phyloP scores from a whole-genome alignment of 306 rosid genomes.

The Corylus heterophylla region DNA sequence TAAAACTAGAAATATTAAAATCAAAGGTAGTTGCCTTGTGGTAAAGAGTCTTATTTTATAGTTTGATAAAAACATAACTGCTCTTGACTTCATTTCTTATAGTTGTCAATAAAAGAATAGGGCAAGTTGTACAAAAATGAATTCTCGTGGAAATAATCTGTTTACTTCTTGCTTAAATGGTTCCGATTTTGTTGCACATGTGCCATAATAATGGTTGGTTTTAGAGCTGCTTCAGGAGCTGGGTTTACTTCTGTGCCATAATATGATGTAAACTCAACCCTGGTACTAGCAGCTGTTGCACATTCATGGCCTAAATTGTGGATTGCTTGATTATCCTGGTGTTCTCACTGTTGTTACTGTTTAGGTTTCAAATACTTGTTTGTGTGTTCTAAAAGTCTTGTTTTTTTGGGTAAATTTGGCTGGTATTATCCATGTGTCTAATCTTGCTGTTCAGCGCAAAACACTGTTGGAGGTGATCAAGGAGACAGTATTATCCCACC shows the following conservation, averaged over 20 bases:
- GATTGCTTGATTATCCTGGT: background rate
- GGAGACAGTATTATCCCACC: conserved; percentile 89
- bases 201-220: background rate
- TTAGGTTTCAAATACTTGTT: background rate
- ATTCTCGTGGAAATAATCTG: background rate
- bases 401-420: background rate
- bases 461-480: conserved; percentile 82
- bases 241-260: background rate
- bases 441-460: conserved; percentile 64
- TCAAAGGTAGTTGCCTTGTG: too few species aligned
- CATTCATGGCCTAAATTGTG: background rate
- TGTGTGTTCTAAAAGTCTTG: background rate
- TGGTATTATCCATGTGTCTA: conserved; percentile 13
- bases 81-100: background rate
- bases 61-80: too few species aligned
- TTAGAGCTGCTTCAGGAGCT: background rate
- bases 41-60: too few species aligned
- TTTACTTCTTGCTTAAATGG: background rate
- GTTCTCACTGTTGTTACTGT: background rate
- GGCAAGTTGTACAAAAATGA: background rate
- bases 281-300: background rate
- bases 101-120: too few species aligned
- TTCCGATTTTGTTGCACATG: background rate
- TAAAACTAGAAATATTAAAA: too few species aligned
- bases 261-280: background rate